These are phyloP conservation scores for Nakazawaea ishiwadae DNA, from an alignment of 805 yeast species.

Conservation along the genomic window DNA sequence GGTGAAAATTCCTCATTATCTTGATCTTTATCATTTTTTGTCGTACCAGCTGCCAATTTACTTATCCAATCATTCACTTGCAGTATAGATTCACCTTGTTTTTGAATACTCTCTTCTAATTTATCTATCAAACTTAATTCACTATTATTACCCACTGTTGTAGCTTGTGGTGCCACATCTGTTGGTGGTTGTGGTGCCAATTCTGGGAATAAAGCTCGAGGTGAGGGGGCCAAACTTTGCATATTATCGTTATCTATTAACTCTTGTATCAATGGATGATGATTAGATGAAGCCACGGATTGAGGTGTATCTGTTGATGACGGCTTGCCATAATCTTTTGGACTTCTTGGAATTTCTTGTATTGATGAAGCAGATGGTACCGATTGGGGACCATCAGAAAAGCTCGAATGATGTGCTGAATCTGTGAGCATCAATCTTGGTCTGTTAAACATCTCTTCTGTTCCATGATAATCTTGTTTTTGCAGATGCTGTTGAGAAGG, in stretches of 20 bases:
- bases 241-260: slow-evolving; percentile 14
- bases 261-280: slow-evolving; percentile 14
- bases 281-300: neutral
- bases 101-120: slow-evolving; percentile 41
- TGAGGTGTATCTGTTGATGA: slow-evolving; percentile 5
- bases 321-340: slow-evolving; percentile 26
- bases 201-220: slow-evolving; percentile 25
- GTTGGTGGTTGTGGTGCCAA: slow-evolving; percentile 8
- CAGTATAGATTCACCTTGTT: slow-evolving; percentile 47
- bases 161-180: neutral
- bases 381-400: neutral
- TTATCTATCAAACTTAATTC: slow-evolving; percentile 26
- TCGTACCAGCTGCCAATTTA: slow-evolving; percentile 20
- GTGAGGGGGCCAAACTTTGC: slow-evolving; percentile 18
- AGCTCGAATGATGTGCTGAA: slow-evolving; percentile 7
- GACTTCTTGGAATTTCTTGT: slow-evolving; percentile 15
- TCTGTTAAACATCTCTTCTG: slow-evolving; percentile 4
- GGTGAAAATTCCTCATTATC: slow-evolving; percentile 8
- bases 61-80: slow-evolving; percentile 57
- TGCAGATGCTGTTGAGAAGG: neutral
- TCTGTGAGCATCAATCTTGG: slow-evolving; percentile 15
- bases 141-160: neutral
- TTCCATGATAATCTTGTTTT: too few species aligned
- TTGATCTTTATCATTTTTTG: slow-evolving; percentile 5
- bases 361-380: too few species aligned